Base-by-base conservation (phyloP, 345 rosid species). In the Linum tenue region DNA sequence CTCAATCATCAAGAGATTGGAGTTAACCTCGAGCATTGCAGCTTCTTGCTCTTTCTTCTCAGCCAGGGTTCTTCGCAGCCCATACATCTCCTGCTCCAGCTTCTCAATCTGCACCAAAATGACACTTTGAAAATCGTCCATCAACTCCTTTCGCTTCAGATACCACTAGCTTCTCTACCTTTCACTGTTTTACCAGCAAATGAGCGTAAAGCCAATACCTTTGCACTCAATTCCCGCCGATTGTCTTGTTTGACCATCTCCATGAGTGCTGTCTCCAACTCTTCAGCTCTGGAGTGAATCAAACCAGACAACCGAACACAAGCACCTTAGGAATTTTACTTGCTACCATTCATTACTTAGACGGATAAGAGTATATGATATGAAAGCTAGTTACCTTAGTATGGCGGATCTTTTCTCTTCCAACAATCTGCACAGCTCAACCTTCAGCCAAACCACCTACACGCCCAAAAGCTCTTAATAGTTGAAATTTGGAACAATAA, bases 191-290 rank as follows among this genome's bases (percentile, higher is more conserved):
- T 56, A 5, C 39, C 37, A 50, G 56, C 22, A 44, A 17, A 44
- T 7, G 60, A 36, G 41, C 31, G 60, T 40, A 72, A 72, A 16
- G 37, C 64, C 15, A 5, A 5, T 82, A 94, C 99, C 97, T 70
- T 69, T 66, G 97, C 96, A 75, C 82, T 85, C 83, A 90, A 67
- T 80, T 79, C 72, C 7, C 77, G 81, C 65, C 92, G 81, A 72
- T 94, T 94, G 70, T 94, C 99, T 82, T 79, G 82, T 82, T 85
- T 85, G 71, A 88, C 95, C 84, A 90, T 83, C 82, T 94, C 99
- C 85, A 86, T 80, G 53, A 90, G 80, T 39, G 97, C 99, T 64
- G 89, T 84, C 85, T 94, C 97, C 75, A 94, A 74, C 85, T 90
- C 99, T 74, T 94, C 99, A n/a, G 97, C 85, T 72, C 99, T 92